These are phyloP conservation scores for Cryptococcus sp. DNA, from an alignment of 1,284 basidiomycete species.

Conservation along the genomic window DNA sequence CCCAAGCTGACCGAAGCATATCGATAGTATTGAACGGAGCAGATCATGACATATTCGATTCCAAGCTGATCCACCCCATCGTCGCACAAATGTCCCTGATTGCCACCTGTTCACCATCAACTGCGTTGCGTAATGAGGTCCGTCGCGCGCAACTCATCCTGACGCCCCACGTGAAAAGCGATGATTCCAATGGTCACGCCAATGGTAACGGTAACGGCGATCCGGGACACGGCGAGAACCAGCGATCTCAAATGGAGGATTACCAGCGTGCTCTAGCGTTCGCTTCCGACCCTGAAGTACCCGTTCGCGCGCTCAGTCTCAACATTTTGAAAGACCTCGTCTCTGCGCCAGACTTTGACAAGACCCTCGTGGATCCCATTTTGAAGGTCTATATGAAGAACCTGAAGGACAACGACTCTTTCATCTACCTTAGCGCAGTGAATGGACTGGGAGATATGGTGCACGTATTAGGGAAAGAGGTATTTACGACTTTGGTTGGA, in stretches of 20 bases:
- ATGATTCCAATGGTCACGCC: slow-evolving; percentile 7
- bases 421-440: slow-evolving; percentile 90
- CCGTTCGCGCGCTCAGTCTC: slow-evolving; percentile 92
- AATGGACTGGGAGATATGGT: slow-evolving; percentile 84
- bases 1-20: not conserved
- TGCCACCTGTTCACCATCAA: slow-evolving; percentile 53
- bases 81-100: slow-evolving; percentile 65
- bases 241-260: slow-evolving; percentile 55
- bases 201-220: slow-evolving; percentile 1
- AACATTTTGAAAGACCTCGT: slow-evolving; percentile 78
- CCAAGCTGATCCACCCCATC: slow-evolving; percentile 65
- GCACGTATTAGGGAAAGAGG: slow-evolving; percentile 69
- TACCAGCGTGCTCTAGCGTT: slow-evolving; percentile 87
- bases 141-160: slow-evolving; percentile 59
- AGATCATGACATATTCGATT: too few relatives aligned
- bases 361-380: slow-evolving; percentile 74
- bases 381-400: slow-evolving; percentile 83
- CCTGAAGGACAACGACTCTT: slow-evolving; percentile 89
- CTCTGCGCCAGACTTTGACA: slow-evolving; percentile 45
- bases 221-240: not conserved
- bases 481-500: slow-evolving; percentile 65
- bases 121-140: slow-evolving; percentile 63
- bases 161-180: slow-evolving; percentile 22
- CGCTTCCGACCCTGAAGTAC: slow-evolving; percentile 86
- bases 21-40: too few relatives aligned